phyloP scores from a whole-genome alignment of 768 basidiomycete genomes.

The Boletellus ananas region DNA sequence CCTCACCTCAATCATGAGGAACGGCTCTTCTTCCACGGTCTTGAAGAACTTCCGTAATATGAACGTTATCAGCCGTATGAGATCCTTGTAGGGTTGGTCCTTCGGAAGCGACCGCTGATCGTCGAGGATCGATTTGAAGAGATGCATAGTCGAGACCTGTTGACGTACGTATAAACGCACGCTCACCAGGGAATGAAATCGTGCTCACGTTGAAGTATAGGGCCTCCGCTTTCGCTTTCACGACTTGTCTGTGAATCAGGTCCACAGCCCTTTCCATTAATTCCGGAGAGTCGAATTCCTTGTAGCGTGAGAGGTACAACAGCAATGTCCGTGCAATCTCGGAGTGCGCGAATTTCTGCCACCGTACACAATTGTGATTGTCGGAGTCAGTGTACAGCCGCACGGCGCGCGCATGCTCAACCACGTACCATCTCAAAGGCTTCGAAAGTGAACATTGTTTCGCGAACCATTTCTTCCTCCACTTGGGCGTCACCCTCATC shows the following conservation, averaged over 20 bases:
- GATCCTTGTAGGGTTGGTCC: slow-evolving; percentile 77
- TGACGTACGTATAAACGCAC: slow-evolving; percentile 19
- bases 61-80: slow-evolving; percentile 79
- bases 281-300: slow-evolving; percentile 70
- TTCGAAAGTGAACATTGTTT: slow-evolving; percentile 90
- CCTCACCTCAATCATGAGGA: slow-evolving; percentile 84
- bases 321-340: slow-evolving; percentile 84
- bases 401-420: slow-evolving; percentile 14
- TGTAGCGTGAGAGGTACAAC: slow-evolving; percentile 77
- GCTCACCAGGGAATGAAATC: neutral
- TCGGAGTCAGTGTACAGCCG: slow-evolving; percentile 16
- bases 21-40: slow-evolving; percentile 73
- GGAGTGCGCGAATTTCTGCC: slow-evolving; percentile 84
- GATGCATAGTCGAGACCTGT: slow-evolving; percentile 83
- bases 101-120: slow-evolving; percentile 77
- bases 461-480: slow-evolving; percentile 64
- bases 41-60: slow-evolving; percentile 95
- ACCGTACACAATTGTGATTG: slow-evolving; percentile 16
- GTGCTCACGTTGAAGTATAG: slow-evolving; percentile 86
- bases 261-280: slow-evolving; percentile 88
- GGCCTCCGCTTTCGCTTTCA: slow-evolving; percentile 89
- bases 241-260: slow-evolving; percentile 86
- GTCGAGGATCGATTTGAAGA: slow-evolving; percentile 85
- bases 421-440: slow-evolving; percentile 78
- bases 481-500: slow-evolving; percentile 58